phyloP scores from a whole-genome alignment of 495 filamentous ascomycete species.

The Staphylotrichum longicolle region DNA sequence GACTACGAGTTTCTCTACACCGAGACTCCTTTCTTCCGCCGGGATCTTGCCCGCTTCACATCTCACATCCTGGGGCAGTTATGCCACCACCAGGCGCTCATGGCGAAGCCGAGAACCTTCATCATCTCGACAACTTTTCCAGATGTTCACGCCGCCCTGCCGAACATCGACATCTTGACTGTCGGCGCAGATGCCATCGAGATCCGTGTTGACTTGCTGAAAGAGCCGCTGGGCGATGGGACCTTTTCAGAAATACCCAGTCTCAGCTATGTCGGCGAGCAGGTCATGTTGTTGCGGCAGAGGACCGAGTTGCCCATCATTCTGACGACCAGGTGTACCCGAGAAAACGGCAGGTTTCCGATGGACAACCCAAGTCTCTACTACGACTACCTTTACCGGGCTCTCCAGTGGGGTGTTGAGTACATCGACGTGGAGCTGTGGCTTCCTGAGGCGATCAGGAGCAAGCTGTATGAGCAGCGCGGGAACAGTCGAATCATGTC shows the following conservation, averaged over 20 bases:
- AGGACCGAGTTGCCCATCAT: conserved; percentile 84
- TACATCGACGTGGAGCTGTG: conserved; percentile 86
- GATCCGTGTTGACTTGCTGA: conserved; percentile 74
- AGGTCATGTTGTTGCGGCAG: conserved; percentile 77
- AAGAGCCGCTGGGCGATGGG: conserved; percentile 64
- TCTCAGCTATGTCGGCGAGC: conserved; percentile 78
- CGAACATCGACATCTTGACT: conserved; percentile 79
- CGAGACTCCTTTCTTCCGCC: conserved; percentile 64
- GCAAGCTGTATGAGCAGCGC: conserved; percentile 61
- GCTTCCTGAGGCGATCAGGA: conserved; percentile 73
- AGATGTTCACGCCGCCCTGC: conserved; percentile 76
- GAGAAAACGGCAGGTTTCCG: conserved; percentile 77
- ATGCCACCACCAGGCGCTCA: conserved; percentile 68
- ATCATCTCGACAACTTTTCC: conserved; percentile 85
- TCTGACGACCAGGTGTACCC: conserved; percentile 76
- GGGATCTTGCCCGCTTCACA: conserved; percentile 72
- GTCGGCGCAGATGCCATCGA: conserved; percentile 83
- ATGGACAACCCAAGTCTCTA: conserved; percentile 73
- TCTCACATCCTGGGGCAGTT: conserved; percentile 74
- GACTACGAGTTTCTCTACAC: conserved; percentile 85
- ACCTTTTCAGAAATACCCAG: conserved; percentile 62
- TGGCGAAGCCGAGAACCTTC: conserved; percentile 72
- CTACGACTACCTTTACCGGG: conserved; percentile 72
- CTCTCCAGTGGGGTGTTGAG: conserved; percentile 82
- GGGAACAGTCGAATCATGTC: conserved; percentile 80